Percentiles rank a stretch among this genome's conserved stretches.
phyloP scores from a whole-genome alignment of 495 filamentous ascomycete genomes.

The Xylaria curta region DNA sequence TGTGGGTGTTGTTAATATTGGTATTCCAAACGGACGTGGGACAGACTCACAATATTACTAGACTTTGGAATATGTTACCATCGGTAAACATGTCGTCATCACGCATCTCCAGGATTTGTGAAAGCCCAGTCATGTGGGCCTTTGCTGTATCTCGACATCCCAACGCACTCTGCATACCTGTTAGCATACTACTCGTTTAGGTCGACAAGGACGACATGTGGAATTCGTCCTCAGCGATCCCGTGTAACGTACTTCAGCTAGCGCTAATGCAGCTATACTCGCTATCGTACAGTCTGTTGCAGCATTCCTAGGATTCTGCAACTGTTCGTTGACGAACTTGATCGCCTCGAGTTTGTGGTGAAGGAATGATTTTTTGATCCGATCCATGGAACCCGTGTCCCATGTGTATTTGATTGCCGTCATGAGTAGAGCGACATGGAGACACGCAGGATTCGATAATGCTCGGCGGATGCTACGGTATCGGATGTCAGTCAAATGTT shows the following conservation, averaged over 20 bases:
- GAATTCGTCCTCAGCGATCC: neutral
- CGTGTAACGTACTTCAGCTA: slow-evolving; percentile 22
- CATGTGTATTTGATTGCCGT: slow-evolving; percentile 34
- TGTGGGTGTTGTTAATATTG: neutral
- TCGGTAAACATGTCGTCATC: slow-evolving; percentile 29
- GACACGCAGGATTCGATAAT: slow-evolving; percentile 28
- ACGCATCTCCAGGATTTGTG: slow-evolving; percentile 27
- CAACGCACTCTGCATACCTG: slow-evolving; percentile 22
- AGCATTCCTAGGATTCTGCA: slow-evolving; percentile 24
- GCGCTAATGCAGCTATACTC: slow-evolving; percentile 26
- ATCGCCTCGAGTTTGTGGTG: slow-evolving; percentile 39
- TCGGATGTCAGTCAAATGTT: neutral
- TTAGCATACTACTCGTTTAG: neutral
- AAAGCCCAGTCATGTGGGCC: slow-evolving; percentile 27
- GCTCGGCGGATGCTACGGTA: slow-evolving; percentile 24
- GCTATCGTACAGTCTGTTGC: slow-evolving; percentile 27
- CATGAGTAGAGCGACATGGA: slow-evolving; percentile 31
- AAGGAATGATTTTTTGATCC: slow-evolving; percentile 32
- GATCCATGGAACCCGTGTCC: slow-evolving; percentile 28
- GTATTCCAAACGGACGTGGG: neutral
- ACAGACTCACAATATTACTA: slow-evolving; percentile 25
- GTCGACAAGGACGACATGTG: neutral
- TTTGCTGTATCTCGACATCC: slow-evolving; percentile 29
- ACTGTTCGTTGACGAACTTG: slow-evolving; percentile 31
- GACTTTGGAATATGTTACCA: slow-evolving; percentile 28